phyloP scores from a whole-genome alignment of 352 stramenopile genomes.

The Phytophthora boehmeriae region DNA sequence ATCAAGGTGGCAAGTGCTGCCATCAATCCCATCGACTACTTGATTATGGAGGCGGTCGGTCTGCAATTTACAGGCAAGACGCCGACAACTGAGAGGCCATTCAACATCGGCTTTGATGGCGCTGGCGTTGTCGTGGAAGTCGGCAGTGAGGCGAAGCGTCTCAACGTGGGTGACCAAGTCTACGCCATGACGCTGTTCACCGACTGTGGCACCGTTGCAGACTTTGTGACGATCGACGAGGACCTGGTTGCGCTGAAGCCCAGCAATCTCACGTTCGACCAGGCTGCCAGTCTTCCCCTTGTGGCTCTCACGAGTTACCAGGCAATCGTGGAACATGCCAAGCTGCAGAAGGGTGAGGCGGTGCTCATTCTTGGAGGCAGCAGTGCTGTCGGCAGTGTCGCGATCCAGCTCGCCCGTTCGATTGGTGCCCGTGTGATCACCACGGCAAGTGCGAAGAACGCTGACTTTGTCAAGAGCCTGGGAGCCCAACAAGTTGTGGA shows the following conservation, averaged over 20 bases:
- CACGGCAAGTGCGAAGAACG: too few species aligned
- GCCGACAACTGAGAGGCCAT: slow-evolving; percentile 11
- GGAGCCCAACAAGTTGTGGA: too few species aligned
- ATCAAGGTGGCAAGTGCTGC: slow-evolving; percentile 17
- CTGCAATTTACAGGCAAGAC: slow-evolving; percentile 7
- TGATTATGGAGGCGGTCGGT: slow-evolving; percentile 14
- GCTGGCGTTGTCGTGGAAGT: slow-evolving; percentile 20
- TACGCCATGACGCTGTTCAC: slow-evolving; percentile 7
- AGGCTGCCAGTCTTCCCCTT: slow-evolving; percentile 33
- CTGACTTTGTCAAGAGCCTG: too few species aligned
- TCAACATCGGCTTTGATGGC: slow-evolving; percentile 15
- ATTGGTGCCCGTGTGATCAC: too few species aligned
- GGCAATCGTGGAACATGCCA: slow-evolving; percentile 27
- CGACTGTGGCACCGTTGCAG: slow-evolving; percentile 22
- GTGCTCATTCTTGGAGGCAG: slow-evolving; percentile 47
- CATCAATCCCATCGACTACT: slow-evolving; percentile 23
- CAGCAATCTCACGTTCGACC: slow-evolving; percentile 31
- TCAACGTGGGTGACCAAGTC: slow-evolving; percentile 19
- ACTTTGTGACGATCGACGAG: slow-evolving; percentile 25
- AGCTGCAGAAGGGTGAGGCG: slow-evolving; percentile 33
- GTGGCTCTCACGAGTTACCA: slow-evolving; percentile 38
- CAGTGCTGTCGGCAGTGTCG: slow-evolving; percentile 14
- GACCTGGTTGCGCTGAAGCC: slow-evolving; percentile 47
- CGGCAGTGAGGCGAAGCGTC: background rate
- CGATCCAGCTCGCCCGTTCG: slow-evolving; percentile 22